Conservation (phyloP, 257 asterid genomes). For the Cruciata laevipes region DNA sequence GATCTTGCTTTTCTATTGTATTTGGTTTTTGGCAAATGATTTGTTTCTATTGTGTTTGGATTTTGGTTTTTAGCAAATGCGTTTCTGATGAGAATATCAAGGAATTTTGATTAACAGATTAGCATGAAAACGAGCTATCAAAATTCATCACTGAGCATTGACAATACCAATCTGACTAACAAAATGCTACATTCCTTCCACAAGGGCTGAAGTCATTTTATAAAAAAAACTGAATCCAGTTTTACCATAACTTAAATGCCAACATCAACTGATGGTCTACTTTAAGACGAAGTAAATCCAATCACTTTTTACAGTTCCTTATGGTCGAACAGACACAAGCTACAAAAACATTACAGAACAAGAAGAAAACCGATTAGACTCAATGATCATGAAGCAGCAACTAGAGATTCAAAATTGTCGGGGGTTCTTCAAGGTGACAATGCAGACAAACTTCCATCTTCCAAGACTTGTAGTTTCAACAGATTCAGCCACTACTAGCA, state of each 20-base stretch:
- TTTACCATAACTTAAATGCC: neutral
- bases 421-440: conserved; percentile 5
- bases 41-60: too few relatives aligned
- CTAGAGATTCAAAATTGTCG: conserved; percentile 8
- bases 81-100: too few relatives aligned
- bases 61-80: too few relatives aligned
- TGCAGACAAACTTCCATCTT: conserved; percentile 11
- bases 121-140: neutral
- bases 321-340: conserved; percentile 16
- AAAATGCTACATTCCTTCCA: neutral
- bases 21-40: neutral
- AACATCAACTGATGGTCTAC: conserved; percentile 2
- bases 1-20: too few relatives aligned
- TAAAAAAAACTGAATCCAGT: neutral
- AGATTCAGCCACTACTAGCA: conserved; percentile 23
- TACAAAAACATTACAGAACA: conserved; percentile 18
- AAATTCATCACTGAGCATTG: neutral
- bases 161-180: neutral
- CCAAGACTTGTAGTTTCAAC: conserved; percentile 31
- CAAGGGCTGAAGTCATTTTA: neutral
- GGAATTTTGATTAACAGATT: too few relatives aligned
- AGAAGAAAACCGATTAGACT: conserved; percentile 14
- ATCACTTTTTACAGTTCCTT: conserved; percentile 27
- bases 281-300: conserved; percentile 13
- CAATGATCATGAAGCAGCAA: neutral